These are phyloP conservation scores for Microsporum ferrugineum DNA, from an alignment of 2,329 filamentous ascomycete species.

Conservation along the genomic window DNA sequence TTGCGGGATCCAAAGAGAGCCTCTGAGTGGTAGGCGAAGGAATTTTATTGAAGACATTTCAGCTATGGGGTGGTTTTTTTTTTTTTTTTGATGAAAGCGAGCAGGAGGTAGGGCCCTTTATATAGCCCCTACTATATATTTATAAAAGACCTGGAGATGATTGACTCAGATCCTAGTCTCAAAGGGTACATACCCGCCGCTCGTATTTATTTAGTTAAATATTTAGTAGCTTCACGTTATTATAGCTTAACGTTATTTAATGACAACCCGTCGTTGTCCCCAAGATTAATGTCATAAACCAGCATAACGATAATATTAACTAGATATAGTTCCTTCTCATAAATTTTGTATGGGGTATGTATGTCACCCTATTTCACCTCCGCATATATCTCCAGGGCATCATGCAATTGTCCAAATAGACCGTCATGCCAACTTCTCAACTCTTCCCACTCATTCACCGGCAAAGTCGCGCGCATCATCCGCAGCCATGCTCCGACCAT, in stretches of 20 bases:
- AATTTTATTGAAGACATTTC: background rate
- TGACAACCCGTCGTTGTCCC: too few species aligned
- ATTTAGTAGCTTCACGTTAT: background rate
- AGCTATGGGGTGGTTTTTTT: background rate
- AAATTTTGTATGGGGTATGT: background rate
- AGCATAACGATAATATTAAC: too few species aligned
- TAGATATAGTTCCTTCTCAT: too few species aligned
- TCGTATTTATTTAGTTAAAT: background rate
- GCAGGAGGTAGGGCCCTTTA: background rate
- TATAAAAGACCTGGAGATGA: background rate
- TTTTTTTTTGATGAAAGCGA: too few species aligned
- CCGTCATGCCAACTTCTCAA: slow-evolving; percentile 8
- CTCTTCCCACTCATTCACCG: slow-evolving; percentile 1
- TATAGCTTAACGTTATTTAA: too few species aligned
- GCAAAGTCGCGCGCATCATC: slow-evolving; percentile 24
- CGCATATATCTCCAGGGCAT: slow-evolving; percentile 34
- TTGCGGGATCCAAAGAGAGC: background rate
- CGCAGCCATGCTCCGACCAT: slow-evolving; percentile 48
- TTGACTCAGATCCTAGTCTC: background rate
- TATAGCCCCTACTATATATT: background rate
- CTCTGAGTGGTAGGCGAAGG: background rate
- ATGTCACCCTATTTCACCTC: slow-evolving; percentile 21
- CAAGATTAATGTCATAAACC: too few species aligned
- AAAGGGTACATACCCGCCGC: background rate
- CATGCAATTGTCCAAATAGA: slow-evolving; percentile 29